Evolutionary conservation across 1,284 basidiomycete genomes (phyloP).

Genomic region (Ganoderma multipileum): DNA sequence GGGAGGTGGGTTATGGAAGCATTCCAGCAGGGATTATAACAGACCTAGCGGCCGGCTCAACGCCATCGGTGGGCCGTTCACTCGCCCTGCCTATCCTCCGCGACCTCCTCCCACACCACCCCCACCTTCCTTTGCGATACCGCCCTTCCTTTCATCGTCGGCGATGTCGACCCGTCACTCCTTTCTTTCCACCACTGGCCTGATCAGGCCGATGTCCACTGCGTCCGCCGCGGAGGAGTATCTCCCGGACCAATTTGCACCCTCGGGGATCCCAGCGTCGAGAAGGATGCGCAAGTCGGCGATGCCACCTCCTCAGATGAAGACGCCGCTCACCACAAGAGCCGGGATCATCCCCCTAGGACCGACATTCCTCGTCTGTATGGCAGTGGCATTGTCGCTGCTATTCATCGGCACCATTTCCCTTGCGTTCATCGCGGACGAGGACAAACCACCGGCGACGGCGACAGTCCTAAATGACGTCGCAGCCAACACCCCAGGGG

Average conservation of each 20-base stretch:
- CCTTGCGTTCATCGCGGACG: constrained; percentile 55
- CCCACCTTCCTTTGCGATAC: constrained; percentile 3
- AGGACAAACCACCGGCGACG: constrained; percentile 50
- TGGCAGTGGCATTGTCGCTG: constrained; percentile 49
- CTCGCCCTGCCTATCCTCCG: constrained; percentile 14
- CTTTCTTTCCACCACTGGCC: constrained; percentile 42
- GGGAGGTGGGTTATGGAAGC: constrained; percentile 1
- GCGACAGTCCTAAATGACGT: constrained; percentile 49
- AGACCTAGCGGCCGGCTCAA: neutral
- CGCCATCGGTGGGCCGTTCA: constrained; percentile 15
- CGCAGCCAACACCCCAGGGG: constrained; percentile 52
- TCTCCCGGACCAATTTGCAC: constrained; percentile 26
- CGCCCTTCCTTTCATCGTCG: constrained; percentile 5
- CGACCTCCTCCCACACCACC: neutral
- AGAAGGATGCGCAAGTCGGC: constrained; percentile 14
- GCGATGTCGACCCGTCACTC: constrained; percentile 42
- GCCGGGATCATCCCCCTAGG: constrained; percentile 47
- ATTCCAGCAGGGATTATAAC: constrained; percentile 4
- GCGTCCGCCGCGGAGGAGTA: constrained; percentile 24
- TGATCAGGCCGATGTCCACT: constrained; percentile 34
- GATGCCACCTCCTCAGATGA: neutral
- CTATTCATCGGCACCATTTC: constrained; percentile 57
- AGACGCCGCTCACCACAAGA: constrained; percentile 14
- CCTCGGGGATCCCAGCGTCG: constrained; percentile 32
- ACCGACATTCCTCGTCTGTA: constrained; percentile 46